Base-by-base conservation (phyloP, 202 grass and related monocot species). In the Panicum hallii region DNA sequence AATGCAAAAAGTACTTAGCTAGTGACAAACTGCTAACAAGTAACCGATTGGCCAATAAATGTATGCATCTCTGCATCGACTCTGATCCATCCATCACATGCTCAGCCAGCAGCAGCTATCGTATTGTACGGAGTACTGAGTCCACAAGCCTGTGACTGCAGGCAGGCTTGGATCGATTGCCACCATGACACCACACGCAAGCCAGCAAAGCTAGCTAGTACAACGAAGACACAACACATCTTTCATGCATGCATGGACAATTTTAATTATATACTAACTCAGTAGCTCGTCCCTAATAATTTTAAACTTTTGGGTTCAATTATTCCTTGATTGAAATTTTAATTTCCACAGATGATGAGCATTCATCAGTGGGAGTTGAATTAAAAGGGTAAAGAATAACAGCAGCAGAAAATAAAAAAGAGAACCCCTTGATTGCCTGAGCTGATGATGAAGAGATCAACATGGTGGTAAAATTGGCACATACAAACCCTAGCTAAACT, bases 401-500 rank as follows among this genome's bases (percentile, higher is more conserved):
- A 5, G 1, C 30, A 17, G 11, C 8, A 48, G 42, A 32, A 3
- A 32, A 32, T 26, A n/a, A 26, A 71, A 56, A 20, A 2, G 43
- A 19, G 47, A 54, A 15, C 70, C 36, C 36, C 36, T 38, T 4
- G 3, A 32, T 17, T 8, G 17, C 20, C 9, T 64, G 12, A 45
- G 28, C 19, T 68, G 20, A 46, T 44, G 53, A 61, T 44, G 53
- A 61, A 49, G 47, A 49, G 47, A 47, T 47, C 46, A 42, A 77
- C 43, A 54, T 17, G 62, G 10, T 54, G 16, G 47, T 53, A 22
- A 80, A 74, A 61, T 57, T 69, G 70, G 69, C 70, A 69, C 54
- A 55, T 53, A 20, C 70, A 89, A 85, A 81, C 82, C 82, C 87
- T 89, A 89, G 82, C 70, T 63, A 61, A 77, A 43, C 70, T 89